Conservation (phyloP, 257 asterid species). For the Lavandula angustifolia region DNA sequence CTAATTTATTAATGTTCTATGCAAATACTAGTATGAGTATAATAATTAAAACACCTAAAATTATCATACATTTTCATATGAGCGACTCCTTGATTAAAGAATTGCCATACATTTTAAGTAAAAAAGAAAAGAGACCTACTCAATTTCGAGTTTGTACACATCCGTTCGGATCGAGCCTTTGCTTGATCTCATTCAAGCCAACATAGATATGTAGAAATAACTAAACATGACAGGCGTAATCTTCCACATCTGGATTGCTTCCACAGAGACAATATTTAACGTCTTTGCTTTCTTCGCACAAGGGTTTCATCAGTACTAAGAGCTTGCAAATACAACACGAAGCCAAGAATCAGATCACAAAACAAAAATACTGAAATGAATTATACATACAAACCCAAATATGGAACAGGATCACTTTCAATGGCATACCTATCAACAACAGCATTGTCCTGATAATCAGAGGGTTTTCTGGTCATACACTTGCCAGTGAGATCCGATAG, state of each 20-base stretch:
- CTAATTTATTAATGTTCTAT: no score
- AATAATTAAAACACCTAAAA: no score
- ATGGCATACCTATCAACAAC: background rate
- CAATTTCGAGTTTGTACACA: no score
- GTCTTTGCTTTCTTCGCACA: background rate
- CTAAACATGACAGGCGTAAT: background rate
- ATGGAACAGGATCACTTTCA: background rate
- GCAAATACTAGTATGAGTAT: no score
- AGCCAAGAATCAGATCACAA: slow-evolving; percentile 7
- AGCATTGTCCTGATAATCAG: slow-evolving; percentile 26
- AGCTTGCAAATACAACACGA: background rate
- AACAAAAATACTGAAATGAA: background rate
- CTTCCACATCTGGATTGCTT: slow-evolving; percentile 2
- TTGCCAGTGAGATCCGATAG: slow-evolving; percentile 38
- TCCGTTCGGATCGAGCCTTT: no score
- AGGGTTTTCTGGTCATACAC: slow-evolving; percentile 35
- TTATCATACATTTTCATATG: no score
- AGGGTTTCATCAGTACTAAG: no score
- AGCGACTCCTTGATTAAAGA: no score
- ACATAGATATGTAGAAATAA: no score
- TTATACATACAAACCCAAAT: background rate
- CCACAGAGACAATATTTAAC: background rate
- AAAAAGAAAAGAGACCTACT: no score
- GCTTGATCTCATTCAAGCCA: no score
- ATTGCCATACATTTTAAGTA: no score